phyloP scores from a whole-genome alignment of 805 yeast genomes.

The Ogataea naganishii region DNA sequence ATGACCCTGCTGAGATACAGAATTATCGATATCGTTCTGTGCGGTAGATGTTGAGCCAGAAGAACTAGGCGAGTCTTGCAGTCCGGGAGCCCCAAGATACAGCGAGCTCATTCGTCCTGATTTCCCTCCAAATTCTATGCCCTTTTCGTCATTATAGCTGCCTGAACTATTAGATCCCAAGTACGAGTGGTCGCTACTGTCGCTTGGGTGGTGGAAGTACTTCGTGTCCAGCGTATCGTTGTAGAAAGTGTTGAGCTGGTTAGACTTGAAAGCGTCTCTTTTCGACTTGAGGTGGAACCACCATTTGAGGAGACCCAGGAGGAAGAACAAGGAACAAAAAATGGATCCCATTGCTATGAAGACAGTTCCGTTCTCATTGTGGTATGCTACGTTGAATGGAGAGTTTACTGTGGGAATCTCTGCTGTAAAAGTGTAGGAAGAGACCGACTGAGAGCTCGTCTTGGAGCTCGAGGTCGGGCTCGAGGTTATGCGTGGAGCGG shows the following conservation, averaged over 20 bases:
- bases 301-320: constrained; percentile 15
- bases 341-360: constrained; percentile 34
- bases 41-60: too few relatives aligned
- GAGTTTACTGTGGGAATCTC: constrained; percentile 13
- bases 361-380: constrained; percentile 28
- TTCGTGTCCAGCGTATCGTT: constrained; percentile 8
- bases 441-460: constrained; percentile 4
- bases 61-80: too few relatives aligned
- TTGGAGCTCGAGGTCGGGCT: background rate
- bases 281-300: constrained; percentile 18
- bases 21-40: constrained; percentile 5
- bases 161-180: too few relatives aligned
- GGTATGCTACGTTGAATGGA: constrained; percentile 23
- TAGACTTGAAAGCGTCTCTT: constrained; percentile 9
- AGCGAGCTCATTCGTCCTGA: too few relatives aligned
- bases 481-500: constrained; percentile 1
- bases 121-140: too few relatives aligned
- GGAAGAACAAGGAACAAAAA: constrained; percentile 14
- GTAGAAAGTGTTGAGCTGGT: constrained; percentile 11
- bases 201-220: too few relatives aligned
- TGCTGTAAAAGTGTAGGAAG: constrained; percentile 11
- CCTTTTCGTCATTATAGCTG: too few relatives aligned
- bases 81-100: too few relatives aligned
- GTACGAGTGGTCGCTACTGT: too few relatives aligned
- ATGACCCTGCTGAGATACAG: constrained; percentile 15